Conservation (phyloP, 495 filamentous ascomycete genomes). For the Amniculicola lignicola region DNA sequence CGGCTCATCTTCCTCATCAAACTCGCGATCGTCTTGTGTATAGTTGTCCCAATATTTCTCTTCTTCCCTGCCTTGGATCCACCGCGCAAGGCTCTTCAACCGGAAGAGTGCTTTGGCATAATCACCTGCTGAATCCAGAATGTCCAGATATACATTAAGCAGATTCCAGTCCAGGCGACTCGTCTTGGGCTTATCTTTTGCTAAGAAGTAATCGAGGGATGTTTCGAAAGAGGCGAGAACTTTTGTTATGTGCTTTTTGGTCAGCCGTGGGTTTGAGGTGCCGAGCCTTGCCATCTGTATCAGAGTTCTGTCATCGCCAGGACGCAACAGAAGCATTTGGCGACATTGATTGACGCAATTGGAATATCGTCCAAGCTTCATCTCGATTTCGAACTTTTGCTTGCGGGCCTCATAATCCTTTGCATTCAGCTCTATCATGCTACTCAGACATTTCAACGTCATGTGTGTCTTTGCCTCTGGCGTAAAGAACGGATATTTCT, state of each 20-base stretch:
- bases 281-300: conserved; percentile 25
- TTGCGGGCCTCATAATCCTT: conserved; percentile 57
- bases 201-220: conserved; percentile 55
- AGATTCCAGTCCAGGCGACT: conserved; percentile 75
- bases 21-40: conserved; percentile 88
- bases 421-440: conserved; percentile 61
- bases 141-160: conserved; percentile 76
- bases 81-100: conserved; percentile 69
- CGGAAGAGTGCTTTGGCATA: conserved; percentile 62
- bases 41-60: conserved; percentile 81
- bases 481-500: conserved; percentile 34
- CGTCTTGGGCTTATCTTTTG: conserved; percentile 47
- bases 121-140: conserved; percentile 61
- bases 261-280: conserved; percentile 12
- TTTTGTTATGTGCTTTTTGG: conserved; percentile 12
- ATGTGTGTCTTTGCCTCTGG: conserved; percentile 42
- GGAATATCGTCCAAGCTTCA: conserved; percentile 11
- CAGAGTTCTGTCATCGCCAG: conserved; percentile 20
- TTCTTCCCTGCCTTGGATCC: conserved; percentile 71
- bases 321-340: conserved; percentile 22
- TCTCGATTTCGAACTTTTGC: conserved; percentile 39
- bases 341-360: conserved; percentile 23
- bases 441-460: conserved; percentile 64
- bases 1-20: conserved; percentile 71
- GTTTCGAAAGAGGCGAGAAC: conserved; percentile 38